Conservation (phyloP, 257 asterid species). For the Henckelia pumila region DNA sequence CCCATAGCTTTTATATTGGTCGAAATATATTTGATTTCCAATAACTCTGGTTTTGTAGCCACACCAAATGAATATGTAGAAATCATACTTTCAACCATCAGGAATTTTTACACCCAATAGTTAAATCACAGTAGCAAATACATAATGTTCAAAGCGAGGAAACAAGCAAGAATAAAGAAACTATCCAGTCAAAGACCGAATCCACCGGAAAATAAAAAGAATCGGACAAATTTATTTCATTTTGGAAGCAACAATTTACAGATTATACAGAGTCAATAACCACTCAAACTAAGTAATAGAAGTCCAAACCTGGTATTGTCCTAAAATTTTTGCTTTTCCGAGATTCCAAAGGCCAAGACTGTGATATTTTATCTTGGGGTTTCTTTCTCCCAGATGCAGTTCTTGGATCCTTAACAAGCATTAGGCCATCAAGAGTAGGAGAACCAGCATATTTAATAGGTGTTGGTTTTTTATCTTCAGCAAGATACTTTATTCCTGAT, state of each 20-base stretch:
- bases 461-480: conserved; percentile 29
- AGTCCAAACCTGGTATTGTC: conserved; percentile 52
- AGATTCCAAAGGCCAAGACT: conserved; percentile 66
- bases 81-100: too few species aligned
- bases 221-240: neutral
- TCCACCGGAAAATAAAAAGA: neutral
- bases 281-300: neutral
- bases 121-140: too few species aligned
- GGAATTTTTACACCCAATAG: too few species aligned
- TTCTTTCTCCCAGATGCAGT: conserved; percentile 69
- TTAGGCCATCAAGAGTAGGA: conserved; percentile 55
- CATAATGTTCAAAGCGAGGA: too few species aligned
- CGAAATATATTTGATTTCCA: too few species aligned
- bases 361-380: conserved; percentile 48
- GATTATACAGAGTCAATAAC: neutral
- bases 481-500: conserved; percentile 37
- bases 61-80: too few species aligned
- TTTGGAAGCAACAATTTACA: neutral
- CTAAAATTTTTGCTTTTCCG: conserved; percentile 55
- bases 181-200: neutral
- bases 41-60: too few species aligned
- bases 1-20: too few species aligned
- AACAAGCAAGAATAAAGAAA: too few species aligned
- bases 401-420: conserved; percentile 71
- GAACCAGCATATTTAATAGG: conserved; percentile 34